Conservation (phyloP, 352 stramenopile genomes). For the Aphanomyces astaci region DNA sequence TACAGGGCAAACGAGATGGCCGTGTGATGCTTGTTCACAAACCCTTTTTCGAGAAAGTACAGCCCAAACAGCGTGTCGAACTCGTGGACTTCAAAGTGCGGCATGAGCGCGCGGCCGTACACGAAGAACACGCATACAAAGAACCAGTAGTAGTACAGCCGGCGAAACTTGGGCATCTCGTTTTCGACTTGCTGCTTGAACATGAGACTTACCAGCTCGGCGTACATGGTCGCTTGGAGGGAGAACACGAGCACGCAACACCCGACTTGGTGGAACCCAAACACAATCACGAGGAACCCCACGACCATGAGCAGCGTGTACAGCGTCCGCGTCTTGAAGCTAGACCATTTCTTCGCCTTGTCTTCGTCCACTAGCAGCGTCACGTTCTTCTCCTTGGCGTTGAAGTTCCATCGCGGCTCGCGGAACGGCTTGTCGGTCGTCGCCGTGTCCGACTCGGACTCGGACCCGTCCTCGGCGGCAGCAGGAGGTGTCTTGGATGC, state of each 20-base stretch:
- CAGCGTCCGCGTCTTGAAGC: slow-evolving; percentile 23
- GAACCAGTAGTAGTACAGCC: slow-evolving; percentile 36
- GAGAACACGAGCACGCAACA: slow-evolving; percentile 29
- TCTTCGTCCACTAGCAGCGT: slow-evolving; percentile 26
- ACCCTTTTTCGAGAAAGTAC: slow-evolving; percentile 25
- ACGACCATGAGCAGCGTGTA: slow-evolving; percentile 32
- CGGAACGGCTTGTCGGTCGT: not conserved
- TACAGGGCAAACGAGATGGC: slow-evolving; percentile 28
- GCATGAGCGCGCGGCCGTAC: slow-evolving; percentile 23
- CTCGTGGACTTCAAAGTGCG: slow-evolving; percentile 25
- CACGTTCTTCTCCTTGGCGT: slow-evolving; percentile 6
- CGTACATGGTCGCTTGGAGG: slow-evolving; percentile 32
- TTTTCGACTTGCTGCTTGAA: slow-evolving; percentile 30
- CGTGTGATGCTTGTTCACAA: slow-evolving; percentile 23
- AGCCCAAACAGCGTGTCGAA: slow-evolving; percentile 26
- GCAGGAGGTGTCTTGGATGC: not conserved
- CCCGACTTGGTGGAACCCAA: slow-evolving; percentile 26
- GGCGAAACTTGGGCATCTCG: slow-evolving; percentile 29
- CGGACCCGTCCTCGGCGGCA: not conserved
- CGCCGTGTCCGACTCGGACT: slow-evolving; percentile 8
- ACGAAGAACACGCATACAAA: slow-evolving; percentile 27
- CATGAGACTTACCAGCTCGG: slow-evolving; percentile 28
- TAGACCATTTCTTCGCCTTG: slow-evolving; percentile 22
- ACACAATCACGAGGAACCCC: slow-evolving; percentile 26
- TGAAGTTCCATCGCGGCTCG: slow-evolving; percentile 14